These are phyloP conservation scores for Boletus vermiculosoides DNA, from an alignment of 768 basidiomycete genomes.

Conservation along the genomic window DNA sequence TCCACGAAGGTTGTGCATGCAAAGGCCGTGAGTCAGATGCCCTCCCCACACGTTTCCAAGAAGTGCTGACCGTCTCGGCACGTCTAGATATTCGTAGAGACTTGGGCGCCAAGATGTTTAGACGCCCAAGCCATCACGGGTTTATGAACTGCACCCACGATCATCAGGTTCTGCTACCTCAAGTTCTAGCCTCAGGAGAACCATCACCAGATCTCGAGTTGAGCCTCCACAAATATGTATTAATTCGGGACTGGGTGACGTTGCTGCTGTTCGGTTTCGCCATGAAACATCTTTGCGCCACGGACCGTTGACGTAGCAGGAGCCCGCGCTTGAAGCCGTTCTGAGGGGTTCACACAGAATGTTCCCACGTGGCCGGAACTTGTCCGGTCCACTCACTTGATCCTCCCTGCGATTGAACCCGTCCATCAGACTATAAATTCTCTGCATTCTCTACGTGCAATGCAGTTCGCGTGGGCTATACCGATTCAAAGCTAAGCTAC, in stretches of 20 bases:
- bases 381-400: background rate
- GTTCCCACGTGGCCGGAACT: background rate
- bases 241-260: too few relatives aligned
- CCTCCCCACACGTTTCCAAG: background rate
- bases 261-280: too few relatives aligned
- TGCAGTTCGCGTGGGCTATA: background rate
- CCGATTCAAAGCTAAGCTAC: background rate
- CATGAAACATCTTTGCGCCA: background rate
- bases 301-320: background rate
- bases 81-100: background rate
- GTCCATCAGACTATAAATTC: background rate
- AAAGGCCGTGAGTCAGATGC: background rate
- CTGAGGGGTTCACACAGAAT: background rate
- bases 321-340: background rate
- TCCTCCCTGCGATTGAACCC: too few relatives aligned
- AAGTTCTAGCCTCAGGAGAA: background rate
- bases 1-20: background rate
- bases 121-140: background rate
- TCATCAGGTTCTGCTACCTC: background rate
- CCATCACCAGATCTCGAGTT: background rate
- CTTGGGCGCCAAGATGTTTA: background rate
- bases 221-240: background rate
- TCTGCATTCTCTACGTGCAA: background rate
- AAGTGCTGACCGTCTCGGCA: background rate
- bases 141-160: too few relatives aligned